A percentile compares a stretch with the other conserved stretches of the same genome.
phyloP scores from a whole-genome alignment of 2,329 filamentous ascomycete species.

The Camillea tinctor region DNA sequence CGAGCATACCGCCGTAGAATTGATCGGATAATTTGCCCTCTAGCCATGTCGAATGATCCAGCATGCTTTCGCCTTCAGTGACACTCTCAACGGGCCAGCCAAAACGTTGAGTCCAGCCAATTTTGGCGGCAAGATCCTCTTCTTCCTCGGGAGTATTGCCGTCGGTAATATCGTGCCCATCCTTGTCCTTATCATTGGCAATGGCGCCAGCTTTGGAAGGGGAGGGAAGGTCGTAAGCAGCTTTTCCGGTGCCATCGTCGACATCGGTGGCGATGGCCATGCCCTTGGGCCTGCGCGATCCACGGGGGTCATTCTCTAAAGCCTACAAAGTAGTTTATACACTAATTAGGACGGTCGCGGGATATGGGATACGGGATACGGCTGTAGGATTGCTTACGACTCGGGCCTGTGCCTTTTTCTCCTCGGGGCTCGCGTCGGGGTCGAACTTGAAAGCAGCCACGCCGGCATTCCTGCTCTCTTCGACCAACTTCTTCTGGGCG shows the following conservation, averaged over 20 bases:
- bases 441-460: slow-evolving; percentile 82
- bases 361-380: slow-evolving; percentile 8
- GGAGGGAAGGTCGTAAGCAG: slow-evolving; percentile 74
- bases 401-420: slow-evolving; percentile 79
- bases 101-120: slow-evolving; percentile 88
- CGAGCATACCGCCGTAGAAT: slow-evolving; percentile 75
- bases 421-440: slow-evolving; percentile 75
- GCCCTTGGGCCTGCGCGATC: slow-evolving; percentile 59
- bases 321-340: slow-evolving; percentile 44
- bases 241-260: slow-evolving; percentile 62
- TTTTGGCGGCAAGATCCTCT: slow-evolving; percentile 52
- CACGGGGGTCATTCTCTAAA: slow-evolving; percentile 63
- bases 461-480: slow-evolving; percentile 77
- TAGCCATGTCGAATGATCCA: slow-evolving; percentile 86
- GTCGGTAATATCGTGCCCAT: slow-evolving; percentile 48
- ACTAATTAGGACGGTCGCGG: slow-evolving; percentile 9
- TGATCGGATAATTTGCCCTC: slow-evolving; percentile 84
- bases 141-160: slow-evolving; percentile 54
- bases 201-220: slow-evolving; percentile 70
- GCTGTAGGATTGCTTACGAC: slow-evolving; percentile 58
- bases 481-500: slow-evolving; percentile 70
- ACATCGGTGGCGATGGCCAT: slow-evolving; percentile 76
- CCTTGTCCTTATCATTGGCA: slow-evolving; percentile 48
- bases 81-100: slow-evolving; percentile 63
- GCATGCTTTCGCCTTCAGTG: slow-evolving; percentile 63